Conservation (phyloP, 257 asterid species). For the Plantago major region DNA sequence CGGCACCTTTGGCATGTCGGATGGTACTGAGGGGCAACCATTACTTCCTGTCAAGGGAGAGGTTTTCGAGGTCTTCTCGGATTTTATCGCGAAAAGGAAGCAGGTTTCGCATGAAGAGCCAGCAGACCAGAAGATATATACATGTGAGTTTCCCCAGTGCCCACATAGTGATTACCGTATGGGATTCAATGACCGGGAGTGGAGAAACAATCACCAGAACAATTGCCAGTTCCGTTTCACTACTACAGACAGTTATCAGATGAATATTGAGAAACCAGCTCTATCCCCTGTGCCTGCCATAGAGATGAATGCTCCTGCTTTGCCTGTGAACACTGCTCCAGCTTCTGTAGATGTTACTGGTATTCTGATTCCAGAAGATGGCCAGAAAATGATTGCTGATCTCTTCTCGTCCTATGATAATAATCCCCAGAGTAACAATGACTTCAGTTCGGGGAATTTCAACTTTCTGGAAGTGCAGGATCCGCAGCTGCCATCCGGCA, state of each 20-base stretch:
- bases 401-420: constrained; percentile 40
- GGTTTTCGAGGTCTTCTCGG: constrained; percentile 34
- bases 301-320: constrained; percentile 13
- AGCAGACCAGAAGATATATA: constrained; percentile 27
- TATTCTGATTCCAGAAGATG: constrained; percentile 48
- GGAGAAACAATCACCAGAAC: constrained; percentile 54
- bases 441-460: constrained; percentile 26
- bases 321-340: constrained; percentile 16
- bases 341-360: constrained; percentile 25
- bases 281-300: constrained; percentile 21
- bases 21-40: constrained; percentile 16
- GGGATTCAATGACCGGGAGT: constrained; percentile 44
- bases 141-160: constrained; percentile 49
- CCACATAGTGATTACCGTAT: constrained; percentile 43
- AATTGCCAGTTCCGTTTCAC: constrained; percentile 38
- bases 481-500: constrained; percentile 25
- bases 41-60: constrained; percentile 46
- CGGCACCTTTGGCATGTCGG: constrained; percentile 23
- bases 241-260: constrained; percentile 28
- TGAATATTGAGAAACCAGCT: constrained; percentile 22
- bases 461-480: constrained; percentile 19
- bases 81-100: constrained; percentile 40
- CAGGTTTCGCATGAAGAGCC: constrained; percentile 28
- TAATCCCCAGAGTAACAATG: constrained; percentile 21
- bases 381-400: constrained; percentile 41